A percentile compares a stretch with the other conserved stretches of the same genome.
Conservation (phyloP, 1,284 basidiomycete species). For the Gymnopus androsaceus region DNA sequence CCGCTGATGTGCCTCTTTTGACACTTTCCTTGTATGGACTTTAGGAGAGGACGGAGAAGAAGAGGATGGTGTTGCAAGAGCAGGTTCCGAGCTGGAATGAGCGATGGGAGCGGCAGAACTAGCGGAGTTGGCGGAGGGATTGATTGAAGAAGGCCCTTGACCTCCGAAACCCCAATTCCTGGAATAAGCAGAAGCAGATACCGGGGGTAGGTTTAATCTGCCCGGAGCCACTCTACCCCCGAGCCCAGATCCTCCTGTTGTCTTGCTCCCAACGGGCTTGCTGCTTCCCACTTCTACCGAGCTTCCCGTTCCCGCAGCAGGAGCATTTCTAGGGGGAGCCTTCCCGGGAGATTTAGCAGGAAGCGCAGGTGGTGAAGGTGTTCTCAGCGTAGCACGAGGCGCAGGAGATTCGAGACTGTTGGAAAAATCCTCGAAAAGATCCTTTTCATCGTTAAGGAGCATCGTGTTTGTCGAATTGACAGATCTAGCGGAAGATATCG, state of each 20-base stretch:
- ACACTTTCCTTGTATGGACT: slow-evolving; percentile 25
- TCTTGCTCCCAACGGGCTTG: neutral
- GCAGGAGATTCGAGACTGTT: slow-evolving; percentile 35
- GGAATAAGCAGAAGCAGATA: slow-evolving; percentile 1
- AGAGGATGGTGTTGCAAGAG: neutral
- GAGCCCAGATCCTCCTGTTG: neutral
- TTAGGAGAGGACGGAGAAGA: neutral
- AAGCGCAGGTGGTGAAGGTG: slow-evolving; percentile 44
- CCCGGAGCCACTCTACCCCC: slow-evolving; percentile 1
- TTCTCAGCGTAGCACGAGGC: slow-evolving; percentile 23
- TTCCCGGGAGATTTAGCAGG: slow-evolving; percentile 37
- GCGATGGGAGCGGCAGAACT: slow-evolving; percentile 1
- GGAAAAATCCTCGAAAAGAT: slow-evolving; percentile 3
- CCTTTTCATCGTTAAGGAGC: neutral
- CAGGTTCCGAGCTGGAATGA: slow-evolving; percentile 4
- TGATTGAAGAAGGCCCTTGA: neutral
- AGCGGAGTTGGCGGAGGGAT: neutral
- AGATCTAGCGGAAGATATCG: slow-evolving; percentile 4
- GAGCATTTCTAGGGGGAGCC: neutral
- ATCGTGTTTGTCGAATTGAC: neutral
- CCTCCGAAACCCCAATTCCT: neutral
- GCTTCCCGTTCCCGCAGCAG: neutral
- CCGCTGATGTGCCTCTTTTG: slow-evolving; percentile 48
- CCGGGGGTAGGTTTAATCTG: slow-evolving; percentile 3
- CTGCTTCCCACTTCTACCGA: neutral